Percentiles rank a stretch among this genome's conserved stretches.
Conservation (phyloP, 352 stramenopile genomes). For the Globisporangium lucens region DNA sequence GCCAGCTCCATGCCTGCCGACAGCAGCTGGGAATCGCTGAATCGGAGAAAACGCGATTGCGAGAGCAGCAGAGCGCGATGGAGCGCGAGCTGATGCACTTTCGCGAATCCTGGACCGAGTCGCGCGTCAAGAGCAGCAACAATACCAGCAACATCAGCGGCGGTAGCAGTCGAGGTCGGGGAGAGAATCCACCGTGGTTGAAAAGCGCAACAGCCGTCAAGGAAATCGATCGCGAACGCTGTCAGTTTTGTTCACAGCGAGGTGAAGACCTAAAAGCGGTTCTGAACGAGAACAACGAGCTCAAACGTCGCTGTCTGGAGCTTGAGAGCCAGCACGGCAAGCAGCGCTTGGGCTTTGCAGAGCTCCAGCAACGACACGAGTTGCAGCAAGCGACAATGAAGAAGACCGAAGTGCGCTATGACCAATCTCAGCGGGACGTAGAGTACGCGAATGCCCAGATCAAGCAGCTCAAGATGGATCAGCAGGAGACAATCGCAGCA, state of each 20-base stretch:
- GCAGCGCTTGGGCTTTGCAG: slow-evolving; percentile 22
- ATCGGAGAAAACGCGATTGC: slow-evolving; percentile 24
- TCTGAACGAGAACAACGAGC: slow-evolving; percentile 21
- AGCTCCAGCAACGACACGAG: slow-evolving; percentile 23
- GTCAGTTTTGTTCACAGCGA: slow-evolving; percentile 15
- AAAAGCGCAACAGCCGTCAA: background rate
- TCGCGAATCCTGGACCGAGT: slow-evolving; percentile 6
- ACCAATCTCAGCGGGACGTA: slow-evolving; percentile 8
- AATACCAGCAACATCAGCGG: background rate
- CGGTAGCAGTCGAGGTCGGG: background rate
- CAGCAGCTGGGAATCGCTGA: slow-evolving; percentile 17
- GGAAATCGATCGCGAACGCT: slow-evolving; percentile 6
- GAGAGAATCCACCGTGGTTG: background rate
- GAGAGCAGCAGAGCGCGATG: slow-evolving; percentile 26
- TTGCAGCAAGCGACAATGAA: slow-evolving; percentile 24
- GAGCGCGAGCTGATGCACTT: slow-evolving; percentile 18
- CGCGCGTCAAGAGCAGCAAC: background rate
- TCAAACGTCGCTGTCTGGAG: slow-evolving; percentile 45
- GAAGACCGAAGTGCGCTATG: slow-evolving; percentile 14
- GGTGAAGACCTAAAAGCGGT: slow-evolving; percentile 1
- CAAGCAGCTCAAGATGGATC: slow-evolving; percentile 17
- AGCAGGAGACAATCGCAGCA: slow-evolving; percentile 3
- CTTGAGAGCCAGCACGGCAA: slow-evolving; percentile 31
- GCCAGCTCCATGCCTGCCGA: slow-evolving; percentile 27
- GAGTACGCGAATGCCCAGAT: slow-evolving; percentile 10